Evolutionary conservation across 129 eudicot genomes (phyloP).

Genomic region (Centrapalus pauciflorus): DNA sequence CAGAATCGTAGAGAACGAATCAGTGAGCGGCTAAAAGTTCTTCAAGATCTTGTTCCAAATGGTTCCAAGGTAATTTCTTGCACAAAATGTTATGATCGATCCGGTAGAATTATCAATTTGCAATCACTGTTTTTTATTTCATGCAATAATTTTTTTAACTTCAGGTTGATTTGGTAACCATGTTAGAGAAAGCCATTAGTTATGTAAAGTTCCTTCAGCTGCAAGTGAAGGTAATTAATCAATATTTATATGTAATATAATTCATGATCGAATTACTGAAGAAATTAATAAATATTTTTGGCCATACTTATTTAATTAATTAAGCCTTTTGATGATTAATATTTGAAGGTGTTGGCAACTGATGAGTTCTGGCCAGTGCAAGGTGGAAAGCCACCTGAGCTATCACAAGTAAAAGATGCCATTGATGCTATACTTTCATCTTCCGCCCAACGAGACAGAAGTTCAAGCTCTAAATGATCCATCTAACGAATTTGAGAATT

Average conservation of each 20-base stretch:
- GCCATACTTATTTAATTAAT: background rate
- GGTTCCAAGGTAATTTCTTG: constrained; percentile 73
- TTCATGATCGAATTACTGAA: background rate
- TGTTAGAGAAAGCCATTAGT: constrained; percentile 93
- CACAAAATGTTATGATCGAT: background rate
- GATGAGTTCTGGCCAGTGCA: constrained; percentile 98
- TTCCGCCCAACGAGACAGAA: constrained; percentile 60
- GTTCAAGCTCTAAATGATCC: constrained; percentile 48
- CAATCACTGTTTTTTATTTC: background rate
- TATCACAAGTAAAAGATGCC: constrained; percentile 88
- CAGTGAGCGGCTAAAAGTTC: constrained; percentile 81
- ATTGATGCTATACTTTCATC: constrained; percentile 88
- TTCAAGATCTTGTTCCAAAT: constrained; percentile 95
- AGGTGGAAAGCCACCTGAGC: constrained; percentile 95
- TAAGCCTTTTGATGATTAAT: background rate
- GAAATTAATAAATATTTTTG: background rate
- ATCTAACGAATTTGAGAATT: background rate
- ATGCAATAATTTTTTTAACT: background rate
- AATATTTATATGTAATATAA: background rate
- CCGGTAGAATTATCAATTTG: background rate
- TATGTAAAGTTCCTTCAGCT: constrained; percentile 95
- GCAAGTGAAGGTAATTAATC: constrained; percentile 79
- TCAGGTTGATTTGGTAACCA: constrained; percentile 98
- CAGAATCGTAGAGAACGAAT: constrained; percentile 96
- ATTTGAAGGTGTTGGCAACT: constrained; percentile 81